phyloP scores from a whole-genome alignment of 257 asterid genomes.

The Galeopsis tetrahit region DNA sequence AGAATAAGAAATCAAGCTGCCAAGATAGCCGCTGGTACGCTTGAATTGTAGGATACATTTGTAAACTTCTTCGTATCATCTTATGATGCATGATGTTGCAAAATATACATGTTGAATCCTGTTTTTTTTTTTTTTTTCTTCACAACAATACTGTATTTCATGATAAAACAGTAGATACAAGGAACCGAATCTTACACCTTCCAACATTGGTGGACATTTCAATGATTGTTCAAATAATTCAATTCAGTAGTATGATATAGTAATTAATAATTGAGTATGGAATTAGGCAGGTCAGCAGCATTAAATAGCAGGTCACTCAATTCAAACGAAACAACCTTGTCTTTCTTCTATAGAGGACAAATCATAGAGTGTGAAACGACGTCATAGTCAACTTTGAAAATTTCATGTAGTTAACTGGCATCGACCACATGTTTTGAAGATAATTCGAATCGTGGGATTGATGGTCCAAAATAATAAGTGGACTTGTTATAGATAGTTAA shows the following conservation, averaged over 20 bases:
- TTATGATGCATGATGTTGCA: neutral
- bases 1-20: neutral
- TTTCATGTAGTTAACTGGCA: neutral
- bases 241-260: no score
- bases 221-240: no score
- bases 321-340: neutral
- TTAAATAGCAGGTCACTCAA: neutral
- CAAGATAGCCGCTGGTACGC: no score
- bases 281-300: no score
- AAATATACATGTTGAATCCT: neutral
- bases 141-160: neutral
- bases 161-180: no score
- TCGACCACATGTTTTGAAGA: conserved; percentile 9
- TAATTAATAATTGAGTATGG: no score
- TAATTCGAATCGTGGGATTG: neutral
- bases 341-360: neutral
- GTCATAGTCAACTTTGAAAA: neutral
- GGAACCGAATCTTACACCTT: neutral
- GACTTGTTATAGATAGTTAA: no score
- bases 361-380: no score
- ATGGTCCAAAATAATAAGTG: neutral
- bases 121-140: no score
- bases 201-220: neutral
- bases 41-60: no score
- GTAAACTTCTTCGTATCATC: no score